Percentiles rank a stretch among this genome's conserved stretches.
phyloP scores from a whole-genome alignment of 495 filamentous ascomycete species.

The Lepidopterella palustris region DNA sequence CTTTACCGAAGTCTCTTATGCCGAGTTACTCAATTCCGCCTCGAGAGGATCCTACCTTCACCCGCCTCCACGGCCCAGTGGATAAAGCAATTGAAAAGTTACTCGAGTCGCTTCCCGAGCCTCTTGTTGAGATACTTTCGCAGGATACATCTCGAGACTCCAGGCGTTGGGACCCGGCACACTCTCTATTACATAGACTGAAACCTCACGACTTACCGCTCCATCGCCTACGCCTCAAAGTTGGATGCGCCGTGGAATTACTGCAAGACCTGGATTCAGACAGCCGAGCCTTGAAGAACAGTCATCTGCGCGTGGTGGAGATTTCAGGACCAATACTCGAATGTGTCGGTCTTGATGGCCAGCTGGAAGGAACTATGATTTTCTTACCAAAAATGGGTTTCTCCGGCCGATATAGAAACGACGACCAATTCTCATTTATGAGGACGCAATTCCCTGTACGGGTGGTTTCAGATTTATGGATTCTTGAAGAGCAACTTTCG shows the following conservation, averaged over 20 bases:
- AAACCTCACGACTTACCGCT: slow-evolving; percentile 16
- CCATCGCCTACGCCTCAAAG: slow-evolving; percentile 20
- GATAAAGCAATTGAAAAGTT: slow-evolving; percentile 14
- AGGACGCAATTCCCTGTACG: slow-evolving; percentile 21
- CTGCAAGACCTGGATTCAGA: slow-evolving; percentile 11
- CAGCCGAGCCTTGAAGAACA: slow-evolving; percentile 12
- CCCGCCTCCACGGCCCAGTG: slow-evolving; percentile 21
- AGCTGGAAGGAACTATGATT: slow-evolving; percentile 13
- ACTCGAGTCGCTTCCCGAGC: slow-evolving; percentile 9
- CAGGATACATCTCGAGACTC: slow-evolving; percentile 10
- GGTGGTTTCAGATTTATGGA: slow-evolving; percentile 1
- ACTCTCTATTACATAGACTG: slow-evolving; percentile 15
- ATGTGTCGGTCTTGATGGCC: slow-evolving; percentile 19
- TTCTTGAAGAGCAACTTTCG: not conserved
- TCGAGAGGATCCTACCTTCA: slow-evolving; percentile 9
- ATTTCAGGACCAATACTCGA: slow-evolving; percentile 12
- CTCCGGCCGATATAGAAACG: slow-evolving; percentile 12
- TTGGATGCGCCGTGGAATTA: slow-evolving; percentile 17
- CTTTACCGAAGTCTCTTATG: not conserved
- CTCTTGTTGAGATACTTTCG: slow-evolving; percentile 22
- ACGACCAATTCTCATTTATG: slow-evolving; percentile 5
- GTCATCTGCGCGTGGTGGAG: slow-evolving; percentile 13
- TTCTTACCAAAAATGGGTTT: slow-evolving; percentile 15
- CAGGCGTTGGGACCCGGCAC: slow-evolving; percentile 10
- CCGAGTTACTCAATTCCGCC: too few species aligned